Base-by-base conservation (phyloP, 148 eudicot species). In the Rhododendron kiyosumense region DNA sequence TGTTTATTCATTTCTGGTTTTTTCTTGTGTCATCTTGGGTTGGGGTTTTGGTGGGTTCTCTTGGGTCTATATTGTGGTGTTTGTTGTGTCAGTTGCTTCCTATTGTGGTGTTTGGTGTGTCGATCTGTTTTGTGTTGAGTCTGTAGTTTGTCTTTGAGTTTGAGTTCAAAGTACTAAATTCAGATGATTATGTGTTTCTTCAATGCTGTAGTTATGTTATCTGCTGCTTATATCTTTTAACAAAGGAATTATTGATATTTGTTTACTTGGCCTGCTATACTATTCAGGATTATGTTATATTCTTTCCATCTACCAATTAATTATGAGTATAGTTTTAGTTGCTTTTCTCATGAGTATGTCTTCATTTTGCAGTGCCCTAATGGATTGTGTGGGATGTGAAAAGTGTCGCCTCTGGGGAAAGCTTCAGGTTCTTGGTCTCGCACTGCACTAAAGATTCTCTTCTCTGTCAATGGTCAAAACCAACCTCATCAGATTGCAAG, bases 391-490 rank as follows among this genome's bases (percentile, higher is more conserved):
- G 41, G 41, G 41, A 38, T 38, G 41, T 38, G 41, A 38, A 38
- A 38, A 4, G 41, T 38, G 6, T 78, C 94, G 98, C 28, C 93
- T 96, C 14, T 96, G 98, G 99, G 99, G 99, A 81, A 96, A 96
- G 89, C 93, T 95, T 71, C 98, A 96, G 87, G 94, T 96, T 85
- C 98, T 93, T 87, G 99, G 99, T 87, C 95, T 96, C 49, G 99
- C 98, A n/a, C n/a, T n/a, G n/a, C n/a, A n/a, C n/a, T n/a, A n/a
- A n/a, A 96, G 91, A 96, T 92, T 83, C 93, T 96, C 28, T 94
- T 96, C 87, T 93, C 98, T 61, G 92, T 92, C 26, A 89, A 95
- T 43, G 87, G 87, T 87, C 88, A 89, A 76, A 85, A 87, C 84
- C 86, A 89, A 65, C 79, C 88, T n/a, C 88, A 87, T 82, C 91